Evolutionary conservation across 352 stramenopile species (phyloP).

Genomic region (Globisporangium radiosum): DNA sequence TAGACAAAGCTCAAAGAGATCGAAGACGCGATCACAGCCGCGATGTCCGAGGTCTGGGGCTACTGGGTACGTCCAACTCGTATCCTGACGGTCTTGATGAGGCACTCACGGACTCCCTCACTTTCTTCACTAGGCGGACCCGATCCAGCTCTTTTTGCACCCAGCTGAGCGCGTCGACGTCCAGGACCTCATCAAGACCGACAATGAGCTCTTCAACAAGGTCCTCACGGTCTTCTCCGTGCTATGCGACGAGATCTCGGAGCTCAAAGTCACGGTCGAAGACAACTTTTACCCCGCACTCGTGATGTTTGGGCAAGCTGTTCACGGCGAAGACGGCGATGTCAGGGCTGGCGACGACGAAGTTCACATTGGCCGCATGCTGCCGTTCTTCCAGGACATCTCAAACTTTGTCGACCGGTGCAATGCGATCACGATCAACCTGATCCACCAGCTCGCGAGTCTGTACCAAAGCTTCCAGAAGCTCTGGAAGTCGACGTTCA

Average conservation of each 20-base stretch:
- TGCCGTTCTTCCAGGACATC: constrained; percentile 87
- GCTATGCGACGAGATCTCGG: constrained; percentile 86
- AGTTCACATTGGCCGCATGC: constrained; percentile 79
- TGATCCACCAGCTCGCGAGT: constrained; percentile 86
- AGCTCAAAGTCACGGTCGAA: constrained; percentile 87
- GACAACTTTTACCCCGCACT: constrained; percentile 86
- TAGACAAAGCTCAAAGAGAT: constrained; percentile 85
- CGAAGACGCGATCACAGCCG: constrained; percentile 76
- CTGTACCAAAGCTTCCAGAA: constrained; percentile 86
- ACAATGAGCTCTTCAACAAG: constrained; percentile 89
- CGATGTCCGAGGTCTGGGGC: constrained; percentile 87
- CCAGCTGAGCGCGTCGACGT: constrained; percentile 82
- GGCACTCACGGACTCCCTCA: background rate
- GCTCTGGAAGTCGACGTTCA: constrained; percentile 87
- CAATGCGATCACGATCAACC: constrained; percentile 86
- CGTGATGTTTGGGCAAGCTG: constrained; percentile 84
- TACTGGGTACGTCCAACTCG: constrained; percentile 56
- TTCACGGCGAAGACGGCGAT: constrained; percentile 60
- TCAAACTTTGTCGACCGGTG: constrained; percentile 89
- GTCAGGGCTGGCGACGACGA: constrained; percentile 76
- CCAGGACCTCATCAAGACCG: constrained; percentile 83
- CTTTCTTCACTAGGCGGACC: constrained; percentile 47
- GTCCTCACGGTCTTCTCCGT: constrained; percentile 86
- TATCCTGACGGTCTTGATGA: background rate
- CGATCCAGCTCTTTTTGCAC: constrained; percentile 77